Evolutionary conservation across 2,329 filamentous ascomycete species (phyloP), one percentile per base, ranked within the genome.

Genomic region (Aspergillus floridensis): DNA sequence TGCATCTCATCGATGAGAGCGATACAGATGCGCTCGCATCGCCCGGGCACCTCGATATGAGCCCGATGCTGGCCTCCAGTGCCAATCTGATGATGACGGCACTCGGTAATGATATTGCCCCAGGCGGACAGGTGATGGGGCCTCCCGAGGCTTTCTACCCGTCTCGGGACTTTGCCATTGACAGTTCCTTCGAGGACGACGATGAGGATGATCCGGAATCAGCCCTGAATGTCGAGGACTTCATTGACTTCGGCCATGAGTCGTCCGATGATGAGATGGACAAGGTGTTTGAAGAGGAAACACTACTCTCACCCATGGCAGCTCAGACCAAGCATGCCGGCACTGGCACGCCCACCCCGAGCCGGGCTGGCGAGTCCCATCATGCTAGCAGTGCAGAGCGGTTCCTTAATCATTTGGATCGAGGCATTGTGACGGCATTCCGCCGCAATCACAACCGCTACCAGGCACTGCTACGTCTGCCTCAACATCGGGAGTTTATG

Each of bases 51-150:
- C 58, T 63, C 8, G 72, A 74, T 52, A 64, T 76, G 52, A 77
- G 76, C 55, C 86, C 88, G 16, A 85, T 90, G 68, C 77, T 89
- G 61, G 86, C 82, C 70, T 87, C 89, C 60, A 85, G 86, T 19
- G 86, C 87, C 58, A 89, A 91, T 60, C 82, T 93, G 64, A 92
- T 93, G 89, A 86, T 93, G 77, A 88, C 88, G 52, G 88, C 87
- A 66, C 87, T 92, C 77, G 77, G 78, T 22, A 81, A 79, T 56
- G 77, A 81, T 48, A 74, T 77, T 57, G 73, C 77, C 24, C 76
- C 81, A 41, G 78, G 76, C 64, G 85, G 84, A 5, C 86, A 90
- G 69, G 82, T 86, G n/a, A 81, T 91, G 68, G 89, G 89, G 1
- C 88, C 89, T 2, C 82, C 87, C 0, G 89, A 92, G 74, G 88